Base-by-base conservation (phyloP, 1,284 basidiomycete genomes). In the Marasmius tenuissimus region DNA sequence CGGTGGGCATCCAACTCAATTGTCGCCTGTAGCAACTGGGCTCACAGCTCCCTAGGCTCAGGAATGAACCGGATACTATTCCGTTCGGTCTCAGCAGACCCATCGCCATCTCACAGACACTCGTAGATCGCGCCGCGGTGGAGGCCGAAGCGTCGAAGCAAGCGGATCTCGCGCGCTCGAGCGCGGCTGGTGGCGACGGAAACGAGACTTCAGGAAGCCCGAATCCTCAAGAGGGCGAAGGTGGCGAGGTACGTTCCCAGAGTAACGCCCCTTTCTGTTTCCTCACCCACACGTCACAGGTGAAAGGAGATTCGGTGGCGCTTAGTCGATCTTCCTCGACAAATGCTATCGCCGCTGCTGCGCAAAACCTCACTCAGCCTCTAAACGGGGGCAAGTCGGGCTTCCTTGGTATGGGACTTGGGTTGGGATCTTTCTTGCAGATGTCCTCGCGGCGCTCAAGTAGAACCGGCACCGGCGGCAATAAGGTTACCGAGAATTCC, bases 51-150 rank as follows among this genome's bases (percentile, higher is more conserved):
- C 27, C 55, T 69, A 77, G 76, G 63, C 72, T 74, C 61, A 72
- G 82, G 67, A 81, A 77, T 63, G 82, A 85, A 62, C 72, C 77
- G 59, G 85, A 86, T 50, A 72, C 76, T 39, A 74, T 91, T 37
- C 89, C 89, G 34, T 77, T 80, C 49, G 85, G 86, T 65, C 77
- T 93, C 60, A 83, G 77, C 67, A 70, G 72, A n/a, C 87, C 91
- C 34, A 73, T 89, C 57, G 90, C 83, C 9, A 78, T 90, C 65
- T 82, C 90, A 14, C 80, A 84, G 63, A 74, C 83, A 66, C 72
- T 91, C 58, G 71, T 86, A 63, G 84, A 87, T 67, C 73, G 77
- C 57, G 69, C 68, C 14, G 70, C 60, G 37, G 69, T 63, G n/a
- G 48, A 47, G 48, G 33, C 9, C 16, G 45, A 47, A 20, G 16